Percentiles rank a stretch among this genome's conserved stretches.
These are phyloP conservation scores for Blastobotrys indianensis DNA, from an alignment of 1,139 yeast species.

Conservation along the genomic window DNA sequence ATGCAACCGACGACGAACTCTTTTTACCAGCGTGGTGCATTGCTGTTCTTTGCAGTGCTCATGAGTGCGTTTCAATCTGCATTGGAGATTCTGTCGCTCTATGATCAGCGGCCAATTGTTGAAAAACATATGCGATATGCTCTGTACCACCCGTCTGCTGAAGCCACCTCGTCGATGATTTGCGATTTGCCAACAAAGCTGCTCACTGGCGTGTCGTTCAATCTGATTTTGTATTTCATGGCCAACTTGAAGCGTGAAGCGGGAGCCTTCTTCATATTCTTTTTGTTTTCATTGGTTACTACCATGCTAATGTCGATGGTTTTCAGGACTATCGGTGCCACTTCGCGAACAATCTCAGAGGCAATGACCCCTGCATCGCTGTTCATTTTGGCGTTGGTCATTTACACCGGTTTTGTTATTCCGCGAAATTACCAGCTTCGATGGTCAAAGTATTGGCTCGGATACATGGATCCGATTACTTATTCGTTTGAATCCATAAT, in stretches of 20 bases:
- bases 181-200: slow-evolving; percentile 64
- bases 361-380: slow-evolving; percentile 75
- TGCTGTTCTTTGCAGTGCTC: slow-evolving; percentile 69
- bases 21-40: slow-evolving; percentile 63
- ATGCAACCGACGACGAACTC: slow-evolving; percentile 43
- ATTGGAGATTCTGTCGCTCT: slow-evolving; percentile 63
- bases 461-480: slow-evolving; percentile 63
- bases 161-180: slow-evolving; percentile 61
- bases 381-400: slow-evolving; percentile 52
- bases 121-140: slow-evolving; percentile 76
- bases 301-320: slow-evolving; percentile 65
- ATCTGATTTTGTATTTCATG: slow-evolving; percentile 60
- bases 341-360: slow-evolving; percentile 52
- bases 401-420: slow-evolving; percentile 68
- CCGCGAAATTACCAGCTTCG: slow-evolving; percentile 65
- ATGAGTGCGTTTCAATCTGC: slow-evolving; percentile 72
- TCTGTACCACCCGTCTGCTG: slow-evolving; percentile 71
- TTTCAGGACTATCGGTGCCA: slow-evolving; percentile 66
- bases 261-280: slow-evolving; percentile 64
- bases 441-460: slow-evolving; percentile 71
- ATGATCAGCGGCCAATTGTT: slow-evolving; percentile 68
- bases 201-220: slow-evolving; percentile 50
- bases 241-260: slow-evolving; percentile 58
- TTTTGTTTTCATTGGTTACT: slow-evolving; percentile 47
- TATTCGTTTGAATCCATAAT: slow-evolving; percentile 65